Percentiles rank a stretch among this genome's conserved stretches.
These are phyloP conservation scores for Lenwebbia sp. DNA, from an alignment of 345 rosid genomes.

Conservation along the genomic window DNA sequence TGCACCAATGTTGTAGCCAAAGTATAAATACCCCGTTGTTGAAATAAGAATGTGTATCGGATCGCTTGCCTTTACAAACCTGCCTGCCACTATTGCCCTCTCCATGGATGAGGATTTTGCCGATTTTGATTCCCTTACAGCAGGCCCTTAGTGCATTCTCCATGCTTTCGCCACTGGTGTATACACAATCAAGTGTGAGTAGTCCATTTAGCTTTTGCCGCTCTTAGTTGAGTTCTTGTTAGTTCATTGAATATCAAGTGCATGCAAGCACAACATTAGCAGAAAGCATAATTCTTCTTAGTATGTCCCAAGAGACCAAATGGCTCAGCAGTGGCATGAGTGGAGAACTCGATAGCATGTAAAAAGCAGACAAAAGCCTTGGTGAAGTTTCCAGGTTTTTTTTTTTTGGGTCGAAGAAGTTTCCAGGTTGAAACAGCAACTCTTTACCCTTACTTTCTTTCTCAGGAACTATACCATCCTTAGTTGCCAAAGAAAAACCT, in stretches of 20 bases:
- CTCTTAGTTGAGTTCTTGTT: not conserved
- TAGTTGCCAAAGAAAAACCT: not conserved
- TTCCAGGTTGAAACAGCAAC: not conserved
- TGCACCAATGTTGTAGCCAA: conserved; percentile 16
- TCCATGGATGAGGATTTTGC: conserved; percentile 80
- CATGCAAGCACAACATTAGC: not conserved
- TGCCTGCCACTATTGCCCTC: conserved; percentile 65
- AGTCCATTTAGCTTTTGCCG: not conserved
- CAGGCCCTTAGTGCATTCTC: conserved; percentile 93
- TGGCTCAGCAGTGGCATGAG: not conserved
- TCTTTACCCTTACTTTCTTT: not conserved
- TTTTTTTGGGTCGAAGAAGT: no score
- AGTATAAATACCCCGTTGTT: not conserved
- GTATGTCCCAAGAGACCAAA: not conserved
- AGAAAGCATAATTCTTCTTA: not conserved
- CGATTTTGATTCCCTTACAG: conserved; percentile 86
- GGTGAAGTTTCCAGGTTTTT: no score
- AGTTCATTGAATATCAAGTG: not conserved
- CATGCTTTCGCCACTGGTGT: conserved; percentile 87
- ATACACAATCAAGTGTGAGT: not conserved
- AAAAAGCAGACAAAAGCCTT: not conserved
- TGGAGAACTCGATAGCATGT: not conserved
- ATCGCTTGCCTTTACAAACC: conserved; percentile 25
- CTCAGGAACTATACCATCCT: not conserved
- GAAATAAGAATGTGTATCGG: not conserved